phyloP scores from a whole-genome alignment of 2,329 filamentous ascomycete species.

The Colletotrichum sp. region DNA sequence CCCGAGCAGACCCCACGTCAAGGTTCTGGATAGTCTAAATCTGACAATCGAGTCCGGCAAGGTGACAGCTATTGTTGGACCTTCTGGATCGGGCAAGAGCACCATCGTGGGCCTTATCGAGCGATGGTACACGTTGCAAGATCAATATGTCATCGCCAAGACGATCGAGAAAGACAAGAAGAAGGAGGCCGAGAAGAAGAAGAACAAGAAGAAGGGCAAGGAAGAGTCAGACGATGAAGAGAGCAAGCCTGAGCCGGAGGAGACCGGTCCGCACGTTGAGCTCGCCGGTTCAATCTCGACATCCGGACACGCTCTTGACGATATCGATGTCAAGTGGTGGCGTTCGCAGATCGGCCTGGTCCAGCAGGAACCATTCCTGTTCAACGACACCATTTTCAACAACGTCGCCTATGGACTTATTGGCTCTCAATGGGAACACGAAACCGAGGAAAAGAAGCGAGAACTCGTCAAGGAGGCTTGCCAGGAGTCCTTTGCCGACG shows the following conservation, averaged over 20 bases:
- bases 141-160: conserved; percentile 57
- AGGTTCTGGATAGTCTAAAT: conserved; percentile 65
- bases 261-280: conserved; percentile 47
- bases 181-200: conserved; percentile 43
- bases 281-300: conserved; percentile 59
- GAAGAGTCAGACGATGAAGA: conserved; percentile 34
- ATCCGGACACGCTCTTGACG: conserved; percentile 56
- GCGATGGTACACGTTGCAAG: conserved; percentile 71
- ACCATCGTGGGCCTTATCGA: conserved; percentile 76
- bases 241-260: conserved; percentile 28
- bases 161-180: conserved; percentile 53
- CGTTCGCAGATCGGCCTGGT: conserved; percentile 68
- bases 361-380: conserved; percentile 72
- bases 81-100: conserved; percentile 76
- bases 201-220: conserved; percentile 31
- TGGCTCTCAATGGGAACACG: conserved; percentile 57
- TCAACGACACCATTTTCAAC: conserved; percentile 68
- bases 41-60: conserved; percentile 67
- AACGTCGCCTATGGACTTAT: conserved; percentile 68
- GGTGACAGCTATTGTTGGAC: conserved; percentile 75
- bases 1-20: conserved; percentile 67
- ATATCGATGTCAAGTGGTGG: conserved; percentile 69
- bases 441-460: conserved; percentile 59
- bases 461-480: conserved; percentile 69
- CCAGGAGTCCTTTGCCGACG: conserved; percentile 70